Evolutionary conservation across 345 rosid species (phyloP).

Genomic region (Eucalyptus cloeziana): DNA sequence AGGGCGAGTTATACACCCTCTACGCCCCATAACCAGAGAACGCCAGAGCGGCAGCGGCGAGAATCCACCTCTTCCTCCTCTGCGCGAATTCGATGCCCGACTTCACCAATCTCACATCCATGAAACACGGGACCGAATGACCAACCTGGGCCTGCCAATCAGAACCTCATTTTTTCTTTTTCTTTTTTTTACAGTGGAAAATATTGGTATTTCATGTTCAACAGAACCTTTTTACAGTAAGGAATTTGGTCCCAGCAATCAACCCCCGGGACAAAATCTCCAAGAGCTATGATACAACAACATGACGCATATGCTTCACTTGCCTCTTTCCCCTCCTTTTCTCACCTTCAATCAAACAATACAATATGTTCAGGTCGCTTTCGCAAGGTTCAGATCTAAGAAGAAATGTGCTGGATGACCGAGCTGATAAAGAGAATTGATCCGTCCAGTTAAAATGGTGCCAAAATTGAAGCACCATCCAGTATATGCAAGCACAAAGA

Average conservation of each 20-base stretch:
- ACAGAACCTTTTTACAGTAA: not conserved
- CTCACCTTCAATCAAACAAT: not conserved
- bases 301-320: not conserved
- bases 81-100: too few species aligned
- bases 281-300: not conserved
- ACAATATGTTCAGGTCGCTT: not conserved
- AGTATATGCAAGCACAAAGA: conserved; percentile 51
- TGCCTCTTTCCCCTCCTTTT: not conserved
- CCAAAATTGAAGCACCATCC: conserved; percentile 52
- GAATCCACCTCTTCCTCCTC: too few species aligned
- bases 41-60: too few species aligned
- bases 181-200: not conserved
- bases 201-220: not conserved
- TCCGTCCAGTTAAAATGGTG: conserved; percentile 12
- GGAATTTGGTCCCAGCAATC: not conserved
- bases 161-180: too few species aligned
- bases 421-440: not conserved
- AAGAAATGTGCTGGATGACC: not conserved
- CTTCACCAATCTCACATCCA: too few species aligned
- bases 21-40: too few species aligned
- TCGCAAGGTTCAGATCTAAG: not conserved
- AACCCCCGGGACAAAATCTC: not conserved
- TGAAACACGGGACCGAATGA: too few species aligned
- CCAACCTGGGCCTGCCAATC: too few species aligned
- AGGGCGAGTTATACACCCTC: too few species aligned